Percentiles rank a stretch among this genome's conserved stretches.
Evolutionary conservation across 2,329 filamentous ascomycete species (phyloP).

Genomic region (Ceratocystis ficicola): DNA sequence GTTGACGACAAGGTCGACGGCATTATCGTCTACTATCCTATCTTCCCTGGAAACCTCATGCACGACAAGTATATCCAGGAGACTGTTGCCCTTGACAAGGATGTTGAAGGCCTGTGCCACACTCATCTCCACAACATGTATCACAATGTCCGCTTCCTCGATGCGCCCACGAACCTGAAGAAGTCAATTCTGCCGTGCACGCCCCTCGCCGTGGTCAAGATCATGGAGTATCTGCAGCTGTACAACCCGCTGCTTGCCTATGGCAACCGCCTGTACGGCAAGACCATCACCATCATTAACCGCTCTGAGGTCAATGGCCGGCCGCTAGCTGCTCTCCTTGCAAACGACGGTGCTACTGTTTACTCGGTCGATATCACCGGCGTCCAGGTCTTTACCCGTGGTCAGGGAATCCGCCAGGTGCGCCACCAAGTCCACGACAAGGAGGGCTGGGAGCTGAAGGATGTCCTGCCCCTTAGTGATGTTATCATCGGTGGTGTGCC

Average conservation of each 20-base stretch:
- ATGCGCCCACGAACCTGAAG: conserved; percentile 60
- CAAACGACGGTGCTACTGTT: conserved; percentile 90
- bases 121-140: conserved; percentile 99
- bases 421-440: conserved; percentile 81
- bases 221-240: conserved; percentile 86
- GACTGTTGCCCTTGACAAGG: conserved; percentile 78
- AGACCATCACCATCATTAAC: conserved; percentile 94
- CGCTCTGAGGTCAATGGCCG: conserved; percentile 90
- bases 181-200: conserved; percentile 95
- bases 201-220: conserved; percentile 90
- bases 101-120: conserved; percentile 90
- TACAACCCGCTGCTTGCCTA: conserved; percentile 92
- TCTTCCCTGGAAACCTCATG: conserved; percentile 66
- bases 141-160: conserved; percentile 90
- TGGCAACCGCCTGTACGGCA: conserved; percentile 84
- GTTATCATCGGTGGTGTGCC: conserved; percentile 93
- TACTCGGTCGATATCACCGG: conserved; percentile 90
- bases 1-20: conserved; percentile 63
- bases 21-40: conserved; percentile 97
- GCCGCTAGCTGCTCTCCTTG: conserved; percentile 80
- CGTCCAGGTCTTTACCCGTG: conserved; percentile 83
- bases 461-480: conserved; percentile 78
- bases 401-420: conserved; percentile 70
- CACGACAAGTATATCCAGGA: conserved; percentile 96
- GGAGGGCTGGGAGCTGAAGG: conserved; percentile 63